A percentile compares a stretch with the other conserved stretches of the same genome.
Conservation (phyloP, 2,329 filamentous ascomycete genomes). For the Calonectria montana region DNA sequence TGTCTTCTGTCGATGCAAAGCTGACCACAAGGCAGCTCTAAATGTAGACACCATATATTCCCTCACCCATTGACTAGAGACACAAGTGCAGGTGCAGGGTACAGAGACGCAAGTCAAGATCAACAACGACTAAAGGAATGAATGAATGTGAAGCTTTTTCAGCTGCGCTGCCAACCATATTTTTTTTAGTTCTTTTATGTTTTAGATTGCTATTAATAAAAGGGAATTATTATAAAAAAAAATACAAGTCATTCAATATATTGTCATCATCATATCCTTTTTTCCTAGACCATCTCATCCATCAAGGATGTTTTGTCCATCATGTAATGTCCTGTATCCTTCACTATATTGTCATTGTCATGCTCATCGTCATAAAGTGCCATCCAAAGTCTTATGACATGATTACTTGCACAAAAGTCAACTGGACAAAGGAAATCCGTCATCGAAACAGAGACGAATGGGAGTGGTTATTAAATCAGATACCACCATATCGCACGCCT, state of each 20-base stretch:
- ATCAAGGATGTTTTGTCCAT: conserved; percentile 6
- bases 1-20: no score
- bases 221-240: conserved; percentile 20
- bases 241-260: conserved; percentile 6
- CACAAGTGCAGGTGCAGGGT: no score
- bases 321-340: not conserved
- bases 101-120: no score
- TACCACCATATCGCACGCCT: conserved; percentile 67
- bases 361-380: not conserved
- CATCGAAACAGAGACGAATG: not conserved
- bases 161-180: conserved; percentile 2
- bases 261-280: conserved; percentile 9
- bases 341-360: not conserved
- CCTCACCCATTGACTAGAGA: no score
- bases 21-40: no score
- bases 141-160: not conserved
- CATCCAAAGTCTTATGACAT: conserved; percentile 1
- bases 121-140: not conserved
- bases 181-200: conserved; percentile 8
- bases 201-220: conserved; percentile 11
- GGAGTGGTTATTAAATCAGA: conserved; percentile 24
- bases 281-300: conserved; percentile 1
- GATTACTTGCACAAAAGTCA: conserved; percentile 1
- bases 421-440: not conserved
- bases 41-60: no score